A percentile compares a stretch with the other conserved stretches of the same genome.
phyloP scores from a whole-genome alignment of 129 eudicot species.

The Artemisia argyi region DNA sequence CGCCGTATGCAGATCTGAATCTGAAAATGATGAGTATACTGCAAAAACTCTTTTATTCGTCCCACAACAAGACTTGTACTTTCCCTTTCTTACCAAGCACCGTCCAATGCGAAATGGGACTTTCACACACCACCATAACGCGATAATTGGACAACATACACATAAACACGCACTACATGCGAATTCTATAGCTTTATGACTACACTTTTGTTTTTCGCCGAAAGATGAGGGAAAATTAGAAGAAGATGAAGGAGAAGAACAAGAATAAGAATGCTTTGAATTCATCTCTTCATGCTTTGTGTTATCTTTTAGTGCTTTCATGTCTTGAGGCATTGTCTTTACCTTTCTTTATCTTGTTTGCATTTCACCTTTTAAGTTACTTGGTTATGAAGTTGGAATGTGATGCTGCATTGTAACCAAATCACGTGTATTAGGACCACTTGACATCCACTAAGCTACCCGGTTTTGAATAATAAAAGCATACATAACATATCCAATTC shows the following conservation, averaged over 20 bases:
- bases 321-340: constrained; percentile 5
- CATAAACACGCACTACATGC: constrained; percentile 43
- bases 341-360: background rate
- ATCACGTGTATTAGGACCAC: background rate
- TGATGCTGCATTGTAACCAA: constrained; percentile 18
- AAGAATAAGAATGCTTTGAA: constrained; percentile 6
- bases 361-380: constrained; percentile 25
- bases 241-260: constrained; percentile 5
- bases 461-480: background rate
- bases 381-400: constrained; percentile 20
- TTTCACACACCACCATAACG: constrained; percentile 42
- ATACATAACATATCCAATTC: background rate
- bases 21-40: constrained; percentile 48
- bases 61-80: constrained; percentile 27
- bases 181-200: constrained; percentile 23
- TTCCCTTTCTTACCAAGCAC: constrained; percentile 21
- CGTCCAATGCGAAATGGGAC: constrained; percentile 38
- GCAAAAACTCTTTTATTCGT: constrained; percentile 30
- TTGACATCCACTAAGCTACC: background rate
- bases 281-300: constrained; percentile 23
- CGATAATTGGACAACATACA: constrained; percentile 45
- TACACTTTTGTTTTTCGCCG: constrained; percentile 9
- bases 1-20: constrained; percentile 22
- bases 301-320: constrained; percentile 1
- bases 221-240: constrained; percentile 21